Conservation (phyloP, 2,329 filamentous ascomycete species). For the Davidsoniella australis region DNA sequence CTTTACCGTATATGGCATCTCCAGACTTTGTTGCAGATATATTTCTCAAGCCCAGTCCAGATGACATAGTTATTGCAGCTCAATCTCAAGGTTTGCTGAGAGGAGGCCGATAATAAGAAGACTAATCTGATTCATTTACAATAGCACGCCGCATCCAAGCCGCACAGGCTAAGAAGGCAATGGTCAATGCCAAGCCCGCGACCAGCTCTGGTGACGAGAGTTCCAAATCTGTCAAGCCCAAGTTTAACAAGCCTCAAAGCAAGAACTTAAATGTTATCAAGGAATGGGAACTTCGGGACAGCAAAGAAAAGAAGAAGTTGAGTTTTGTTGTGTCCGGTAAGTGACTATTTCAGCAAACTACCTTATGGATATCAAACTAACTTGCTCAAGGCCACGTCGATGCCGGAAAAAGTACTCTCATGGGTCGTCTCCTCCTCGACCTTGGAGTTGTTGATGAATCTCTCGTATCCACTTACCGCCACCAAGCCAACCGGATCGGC, state of each 20-base stretch:
- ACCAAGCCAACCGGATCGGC: slow-evolving; percentile 78
- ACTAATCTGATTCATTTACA: slow-evolving; percentile 12
- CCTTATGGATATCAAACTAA: neutral
- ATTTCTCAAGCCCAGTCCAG: slow-evolving; percentile 77
- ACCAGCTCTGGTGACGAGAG: neutral
- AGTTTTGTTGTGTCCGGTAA: slow-evolving; percentile 87
- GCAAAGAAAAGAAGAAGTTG: slow-evolving; percentile 58
- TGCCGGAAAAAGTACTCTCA: slow-evolving; percentile 91
- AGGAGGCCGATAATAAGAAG: slow-evolving; percentile 11
- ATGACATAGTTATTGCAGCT: slow-evolving; percentile 74
- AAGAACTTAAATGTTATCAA: slow-evolving; percentile 75
- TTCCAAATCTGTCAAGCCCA: slow-evolving; percentile 13
- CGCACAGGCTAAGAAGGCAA: slow-evolving; percentile 21
- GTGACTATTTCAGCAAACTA: slow-evolving; percentile 16
- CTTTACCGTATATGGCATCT: slow-evolving; percentile 34
- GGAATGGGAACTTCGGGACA: slow-evolving; percentile 50
- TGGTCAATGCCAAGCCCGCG: neutral
- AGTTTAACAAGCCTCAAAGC: slow-evolving; percentile 37
- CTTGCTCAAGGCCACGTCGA: slow-evolving; percentile 68
- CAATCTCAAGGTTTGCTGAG: slow-evolving; percentile 70
- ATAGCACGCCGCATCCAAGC: slow-evolving; percentile 13
- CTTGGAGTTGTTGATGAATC: slow-evolving; percentile 75
- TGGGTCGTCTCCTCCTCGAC: slow-evolving; percentile 86
- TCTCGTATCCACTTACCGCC: slow-evolving; percentile 72
- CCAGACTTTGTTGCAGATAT: slow-evolving; percentile 36